phyloP scores from a whole-genome alignment of 176 grass and related monocot species.

The Alloteropsis semialata region DNA sequence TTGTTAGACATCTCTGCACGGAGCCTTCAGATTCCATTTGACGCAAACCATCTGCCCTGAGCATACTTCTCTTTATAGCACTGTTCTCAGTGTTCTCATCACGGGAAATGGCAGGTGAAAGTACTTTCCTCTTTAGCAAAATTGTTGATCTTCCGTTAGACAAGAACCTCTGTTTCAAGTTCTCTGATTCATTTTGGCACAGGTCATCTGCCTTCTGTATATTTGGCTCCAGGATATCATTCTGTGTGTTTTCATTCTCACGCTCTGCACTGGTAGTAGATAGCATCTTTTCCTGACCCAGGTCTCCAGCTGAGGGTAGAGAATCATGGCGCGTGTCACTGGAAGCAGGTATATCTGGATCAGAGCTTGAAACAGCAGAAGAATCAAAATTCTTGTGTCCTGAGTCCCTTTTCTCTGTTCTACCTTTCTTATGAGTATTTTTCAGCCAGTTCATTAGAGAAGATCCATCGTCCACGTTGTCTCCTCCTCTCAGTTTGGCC shows the following conservation, averaged over 20 bases:
- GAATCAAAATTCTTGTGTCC: constrained; percentile 37
- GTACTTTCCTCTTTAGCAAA: constrained; percentile 25
- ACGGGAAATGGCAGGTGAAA: background rate
- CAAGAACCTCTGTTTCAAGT: constrained; percentile 20
- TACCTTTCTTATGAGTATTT: constrained; percentile 51
- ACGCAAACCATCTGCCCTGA: constrained; percentile 14
- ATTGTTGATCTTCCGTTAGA: constrained; percentile 22
- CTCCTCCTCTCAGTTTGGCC: constrained; percentile 36
- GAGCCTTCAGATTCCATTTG: constrained; percentile 14
- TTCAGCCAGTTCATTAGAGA: constrained; percentile 66
- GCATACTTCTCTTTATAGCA: background rate
- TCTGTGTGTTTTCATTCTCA: constrained; percentile 5
- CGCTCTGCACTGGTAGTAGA: constrained; percentile 5
- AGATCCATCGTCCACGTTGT: constrained; percentile 52
- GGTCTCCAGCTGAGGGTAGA: constrained; percentile 13
- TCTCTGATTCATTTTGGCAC: background rate
- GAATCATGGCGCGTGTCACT: background rate
- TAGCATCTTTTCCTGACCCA: constrained; percentile 34
- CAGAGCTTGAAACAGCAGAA: constrained; percentile 35
- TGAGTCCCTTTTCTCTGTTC: constrained; percentile 29
- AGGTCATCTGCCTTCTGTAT: constrained; percentile 15
- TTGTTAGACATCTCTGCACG: constrained; percentile 4
- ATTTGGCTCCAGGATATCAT: constrained; percentile 20
- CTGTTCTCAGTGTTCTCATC: background rate
- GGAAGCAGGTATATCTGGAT: constrained; percentile 10